These are phyloP conservation scores for Rossbeevera mucosa DNA, from an alignment of 768 basidiomycete species.

Conservation along the genomic window DNA sequence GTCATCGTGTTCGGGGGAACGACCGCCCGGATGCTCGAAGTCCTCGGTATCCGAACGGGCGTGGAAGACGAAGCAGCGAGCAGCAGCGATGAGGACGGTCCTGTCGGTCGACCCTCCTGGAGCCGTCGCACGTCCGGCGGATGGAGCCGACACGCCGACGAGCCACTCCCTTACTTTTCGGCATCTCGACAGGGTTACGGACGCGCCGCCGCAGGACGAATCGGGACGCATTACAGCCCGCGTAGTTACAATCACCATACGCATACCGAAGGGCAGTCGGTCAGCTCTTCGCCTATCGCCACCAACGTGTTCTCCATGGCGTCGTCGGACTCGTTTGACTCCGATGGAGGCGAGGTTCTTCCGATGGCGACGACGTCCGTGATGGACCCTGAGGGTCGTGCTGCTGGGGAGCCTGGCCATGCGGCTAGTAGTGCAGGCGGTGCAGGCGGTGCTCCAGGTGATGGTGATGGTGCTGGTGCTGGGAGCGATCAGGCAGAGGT, in stretches of 20 bases:
- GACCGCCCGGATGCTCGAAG: constrained; percentile 94
- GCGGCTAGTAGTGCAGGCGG: not conserved
- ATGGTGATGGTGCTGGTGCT: not conserved
- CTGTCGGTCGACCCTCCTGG: constrained; percentile 29
- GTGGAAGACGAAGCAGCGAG: constrained; percentile 87
- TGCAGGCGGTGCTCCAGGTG: not conserved
- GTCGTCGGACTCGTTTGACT: constrained; percentile 75
- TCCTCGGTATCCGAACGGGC: constrained; percentile 92
- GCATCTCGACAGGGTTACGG: constrained; percentile 22
- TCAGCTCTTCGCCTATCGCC: constrained; percentile 14
- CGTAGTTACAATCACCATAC: constrained; percentile 60
- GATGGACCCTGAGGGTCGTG: constrained; percentile 19
- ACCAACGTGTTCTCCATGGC: constrained; percentile 56
- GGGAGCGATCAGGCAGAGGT: constrained; percentile 3
- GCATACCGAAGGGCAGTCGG: constrained; percentile 18
- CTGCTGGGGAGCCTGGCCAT: not conserved
- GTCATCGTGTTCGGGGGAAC: constrained; percentile 95
- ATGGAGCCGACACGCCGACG: constrained; percentile 43
- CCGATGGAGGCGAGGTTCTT: constrained; percentile 72
- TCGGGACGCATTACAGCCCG: constrained; percentile 56
- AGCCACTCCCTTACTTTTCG: constrained; percentile 37
- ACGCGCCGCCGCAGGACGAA: constrained; percentile 35
- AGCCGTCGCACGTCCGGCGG: constrained; percentile 33
- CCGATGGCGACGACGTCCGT: constrained; percentile 60
- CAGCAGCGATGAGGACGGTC: constrained; percentile 46